A percentile compares a stretch with the other conserved stretches of the same genome.
Conservation (phyloP, 2,329 filamentous ascomycete genomes). For the Colletotrichum orchidophilum region DNA sequence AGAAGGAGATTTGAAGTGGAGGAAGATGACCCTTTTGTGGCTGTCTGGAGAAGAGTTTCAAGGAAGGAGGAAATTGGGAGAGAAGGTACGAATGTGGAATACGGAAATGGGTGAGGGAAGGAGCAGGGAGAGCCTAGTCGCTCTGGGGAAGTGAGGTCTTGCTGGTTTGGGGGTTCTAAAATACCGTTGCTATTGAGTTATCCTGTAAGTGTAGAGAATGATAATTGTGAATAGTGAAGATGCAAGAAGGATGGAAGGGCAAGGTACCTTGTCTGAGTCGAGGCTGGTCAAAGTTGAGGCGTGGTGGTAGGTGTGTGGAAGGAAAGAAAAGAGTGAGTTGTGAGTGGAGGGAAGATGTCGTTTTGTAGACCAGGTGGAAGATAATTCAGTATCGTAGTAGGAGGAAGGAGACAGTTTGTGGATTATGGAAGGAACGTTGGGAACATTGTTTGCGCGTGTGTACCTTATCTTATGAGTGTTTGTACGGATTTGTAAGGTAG, state of each 20-base stretch:
- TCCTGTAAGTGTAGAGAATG: no score
- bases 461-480: neutral
- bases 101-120: neutral
- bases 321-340: neutral
- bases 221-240: neutral
- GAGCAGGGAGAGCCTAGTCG: neutral
- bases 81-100: neutral
- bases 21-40: neutral
- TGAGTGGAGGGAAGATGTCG: neutral
- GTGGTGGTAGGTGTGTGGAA: neutral
- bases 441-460: neutral
- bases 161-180: no score
- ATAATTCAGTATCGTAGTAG: rapidly evolving
- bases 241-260: neutral
- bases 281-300: neutral
- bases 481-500: neutral
- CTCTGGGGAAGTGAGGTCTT: no score
- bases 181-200: no score
- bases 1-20: neutral
- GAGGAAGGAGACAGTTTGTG: neutral
- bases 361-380: neutral
- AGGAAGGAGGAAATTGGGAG: neutral
- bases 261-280: neutral
- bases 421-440: neutral
- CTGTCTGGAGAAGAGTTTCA: neutral